Percentiles rank a stretch among this genome's conserved stretches.
phyloP scores from a whole-genome alignment of 345 rosid species.

The Pelargonium nanum region DNA sequence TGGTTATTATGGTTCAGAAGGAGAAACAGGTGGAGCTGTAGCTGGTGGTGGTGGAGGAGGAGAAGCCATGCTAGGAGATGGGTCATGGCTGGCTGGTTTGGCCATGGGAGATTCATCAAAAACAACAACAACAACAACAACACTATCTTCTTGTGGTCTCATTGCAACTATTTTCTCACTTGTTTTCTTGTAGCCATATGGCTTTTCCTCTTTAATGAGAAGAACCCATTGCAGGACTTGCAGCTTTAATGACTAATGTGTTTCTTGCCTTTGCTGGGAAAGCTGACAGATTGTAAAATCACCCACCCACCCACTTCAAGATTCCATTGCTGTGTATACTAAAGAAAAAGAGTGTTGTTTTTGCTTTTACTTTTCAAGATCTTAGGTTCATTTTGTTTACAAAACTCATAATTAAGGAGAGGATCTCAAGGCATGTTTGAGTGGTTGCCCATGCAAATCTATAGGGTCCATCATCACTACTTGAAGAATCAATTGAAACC shows the following conservation, averaged over 20 bases:
- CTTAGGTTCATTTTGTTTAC: background rate
- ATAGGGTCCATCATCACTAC: no score
- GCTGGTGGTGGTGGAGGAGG: constrained; percentile 24
- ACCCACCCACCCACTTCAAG: background rate
- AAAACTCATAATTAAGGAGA: no score
- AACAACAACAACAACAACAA: constrained; percentile 20
- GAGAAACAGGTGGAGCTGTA: background rate
- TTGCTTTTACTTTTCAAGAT: background rate
- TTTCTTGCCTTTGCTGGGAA: background rate
- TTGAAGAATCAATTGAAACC: no score
- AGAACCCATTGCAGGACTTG: constrained; percentile 19
- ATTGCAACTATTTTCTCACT: background rate
- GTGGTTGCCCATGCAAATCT: no score
- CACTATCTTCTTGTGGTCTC: background rate
- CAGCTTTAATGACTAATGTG: constrained; percentile 14
- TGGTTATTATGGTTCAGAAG: constrained; percentile 8
- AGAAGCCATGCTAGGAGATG: constrained; percentile 52
- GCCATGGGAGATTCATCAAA: constrained; percentile 64
- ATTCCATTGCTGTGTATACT: background rate
- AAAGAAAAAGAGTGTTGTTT: background rate
- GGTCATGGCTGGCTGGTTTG: constrained; percentile 77
- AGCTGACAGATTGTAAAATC: background rate
- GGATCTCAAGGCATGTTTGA: no score
- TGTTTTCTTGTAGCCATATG: constrained; percentile 9
- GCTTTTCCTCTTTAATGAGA: constrained; percentile 11